Evolutionary conservation across 2,329 filamentous ascomycete genomes (phyloP).

Genomic region (Colletotrichum sp.): DNA sequence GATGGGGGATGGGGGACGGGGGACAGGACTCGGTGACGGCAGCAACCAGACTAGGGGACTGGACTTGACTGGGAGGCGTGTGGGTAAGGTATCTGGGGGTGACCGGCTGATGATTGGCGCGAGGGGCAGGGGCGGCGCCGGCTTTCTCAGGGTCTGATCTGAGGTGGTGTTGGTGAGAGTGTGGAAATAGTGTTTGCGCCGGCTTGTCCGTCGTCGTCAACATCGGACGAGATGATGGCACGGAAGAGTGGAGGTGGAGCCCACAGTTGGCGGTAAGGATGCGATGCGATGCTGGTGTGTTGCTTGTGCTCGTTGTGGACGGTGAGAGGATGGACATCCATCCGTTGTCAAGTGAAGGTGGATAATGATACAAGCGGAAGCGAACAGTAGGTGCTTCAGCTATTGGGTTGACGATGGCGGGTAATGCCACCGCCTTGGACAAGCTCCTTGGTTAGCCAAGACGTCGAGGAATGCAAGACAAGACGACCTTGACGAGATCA

Average conservation of each 20-base stretch:
- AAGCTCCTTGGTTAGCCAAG: not conserved
- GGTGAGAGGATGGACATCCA: not conserved
- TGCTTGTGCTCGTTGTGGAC: not conserved
- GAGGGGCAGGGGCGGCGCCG: not conserved
- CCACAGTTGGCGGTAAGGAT: not conserved
- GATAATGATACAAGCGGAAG: not conserved
- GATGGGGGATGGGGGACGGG: not conserved
- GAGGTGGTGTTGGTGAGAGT: not conserved
- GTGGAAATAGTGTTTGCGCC: constrained; percentile 5
- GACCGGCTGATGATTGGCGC: not conserved
- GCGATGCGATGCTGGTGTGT: not conserved
- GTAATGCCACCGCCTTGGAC: not conserved
- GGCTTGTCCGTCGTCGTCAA: not conserved
- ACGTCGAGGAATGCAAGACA: constrained; percentile 12
- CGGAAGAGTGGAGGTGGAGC: not conserved
- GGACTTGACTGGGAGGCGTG: not conserved
- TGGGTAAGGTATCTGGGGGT: constrained; percentile 18
- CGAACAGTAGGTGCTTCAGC: not conserved
- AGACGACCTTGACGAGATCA: not conserved
- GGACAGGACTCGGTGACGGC: not conserved
- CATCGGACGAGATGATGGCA: not conserved
- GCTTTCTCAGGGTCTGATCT: constrained; percentile 3
- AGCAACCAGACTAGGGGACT: not conserved
- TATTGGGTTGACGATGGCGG: not conserved
- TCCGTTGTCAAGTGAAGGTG: not conserved